Base-by-base conservation (phyloP, 2,329 filamentous ascomycete species). In the Diaporthe caulivora region DNA sequence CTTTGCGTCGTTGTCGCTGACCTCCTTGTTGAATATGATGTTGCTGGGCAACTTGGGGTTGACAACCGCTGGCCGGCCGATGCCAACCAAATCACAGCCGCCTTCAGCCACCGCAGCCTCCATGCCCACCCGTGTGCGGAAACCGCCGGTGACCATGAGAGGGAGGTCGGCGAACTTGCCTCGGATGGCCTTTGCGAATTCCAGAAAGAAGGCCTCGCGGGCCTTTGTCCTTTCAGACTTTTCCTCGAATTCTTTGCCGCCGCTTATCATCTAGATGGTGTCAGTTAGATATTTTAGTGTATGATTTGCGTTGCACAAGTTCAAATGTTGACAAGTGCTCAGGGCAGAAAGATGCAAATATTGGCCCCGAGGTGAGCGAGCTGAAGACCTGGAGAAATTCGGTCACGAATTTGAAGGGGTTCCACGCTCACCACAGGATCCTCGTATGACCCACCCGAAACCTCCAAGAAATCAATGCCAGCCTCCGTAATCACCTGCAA, bases 151-250 rank as follows among this genome's bases (percentile, higher is more conserved):
- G 4, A 93, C 85, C 83, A 90, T 87, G 42, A 91, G 79, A 0
- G 86, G 81, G 0, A 88, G 80, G 4, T 81, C 75, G 0, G 86
- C 84, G 71, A 88, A 84, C 31, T 82, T 80, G 6, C 79, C 77
- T 37, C 89, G 85, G 44, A 89, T 86, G 11, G 84, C 82, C n/a
- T 84, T 81, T 0, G 90, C 89, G 75, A 93, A 93, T 58, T 92
- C 88, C 1, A 93, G 83, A 82, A 94, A 94, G 83, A 92, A 93
- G 0, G 91, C 90, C 77, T 94, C 92, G 10, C 92, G 86, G 0
- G 86, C 86, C 17, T 82, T 81, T 1, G 90, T 91, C 8, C 85
- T 84, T 29, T 83, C 82, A 10, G 80, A 79, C 77, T 83, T 78
- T 64, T 53, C 62, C 2, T 77, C 62, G 58, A 71, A 51, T 18